These are phyloP conservation scores for Lanmaoa pseudosensibilis DNA, from an alignment of 768 basidiomycete species.

Conservation along the genomic window DNA sequence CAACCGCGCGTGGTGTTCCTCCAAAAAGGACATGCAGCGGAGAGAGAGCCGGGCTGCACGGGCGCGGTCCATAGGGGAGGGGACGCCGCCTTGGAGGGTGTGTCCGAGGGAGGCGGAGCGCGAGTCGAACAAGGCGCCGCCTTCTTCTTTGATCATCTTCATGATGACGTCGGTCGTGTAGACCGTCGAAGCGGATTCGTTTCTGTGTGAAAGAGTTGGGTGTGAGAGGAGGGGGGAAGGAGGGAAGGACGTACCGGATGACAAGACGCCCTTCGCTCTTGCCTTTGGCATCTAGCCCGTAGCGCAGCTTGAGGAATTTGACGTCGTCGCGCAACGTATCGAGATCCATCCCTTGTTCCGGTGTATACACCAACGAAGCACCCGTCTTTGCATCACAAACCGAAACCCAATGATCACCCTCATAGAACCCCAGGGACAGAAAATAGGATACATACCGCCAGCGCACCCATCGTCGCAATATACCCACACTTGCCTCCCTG, in stretches of 20 bases:
- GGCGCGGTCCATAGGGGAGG: slow-evolving; percentile 91
- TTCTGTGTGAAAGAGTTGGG: slow-evolving; percentile 44
- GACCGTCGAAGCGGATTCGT: slow-evolving; percentile 81
- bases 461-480: slow-evolving; percentile 90
- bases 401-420: background rate
- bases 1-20: slow-evolving; percentile 69
- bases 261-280: slow-evolving; percentile 92
- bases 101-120: slow-evolving; percentile 96
- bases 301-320: slow-evolving; percentile 82
- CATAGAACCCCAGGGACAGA: background rate
- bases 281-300: slow-evolving; percentile 82
- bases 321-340: slow-evolving; percentile 82
- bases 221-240: background rate
- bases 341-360: slow-evolving; percentile 85
- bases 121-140: slow-evolving; percentile 88
- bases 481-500: slow-evolving; percentile 98
- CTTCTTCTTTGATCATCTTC: slow-evolving; percentile 94
- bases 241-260: slow-evolving; percentile 60
- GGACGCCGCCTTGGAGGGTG: slow-evolving; percentile 93
- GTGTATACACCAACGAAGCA: slow-evolving; percentile 91
- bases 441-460: slow-evolving; percentile 66
- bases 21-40: slow-evolving; percentile 93
- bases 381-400: slow-evolving; percentile 59
- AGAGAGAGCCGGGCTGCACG: slow-evolving; percentile 88
- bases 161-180: slow-evolving; percentile 92